These are phyloP conservation scores for Mycena olivaceomarginata DNA, from an alignment of 768 basidiomycete genomes.

Conservation along the genomic window DNA sequence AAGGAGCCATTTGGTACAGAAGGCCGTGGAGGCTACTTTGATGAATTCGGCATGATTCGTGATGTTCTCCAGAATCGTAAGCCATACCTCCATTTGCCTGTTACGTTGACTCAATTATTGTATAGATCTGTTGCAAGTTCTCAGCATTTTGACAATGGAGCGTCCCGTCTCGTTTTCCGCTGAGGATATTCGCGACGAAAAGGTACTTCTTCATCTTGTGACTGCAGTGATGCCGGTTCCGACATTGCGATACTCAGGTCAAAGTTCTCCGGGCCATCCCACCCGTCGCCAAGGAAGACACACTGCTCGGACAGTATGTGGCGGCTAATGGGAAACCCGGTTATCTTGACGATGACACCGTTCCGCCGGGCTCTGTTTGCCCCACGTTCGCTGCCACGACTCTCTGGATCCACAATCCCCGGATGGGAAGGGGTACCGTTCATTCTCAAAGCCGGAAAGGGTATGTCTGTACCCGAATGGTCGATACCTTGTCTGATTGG, in stretches of 20 bases:
- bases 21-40: constrained; percentile 99
- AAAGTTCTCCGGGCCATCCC: constrained; percentile 96
- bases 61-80: constrained; percentile 98
- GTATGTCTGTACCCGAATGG: constrained; percentile 62
- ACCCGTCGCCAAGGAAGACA: constrained; percentile 84
- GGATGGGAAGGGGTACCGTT: constrained; percentile 99
- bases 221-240: constrained; percentile 8
- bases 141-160: constrained; percentile 98
- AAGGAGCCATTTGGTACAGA: constrained; percentile 99
- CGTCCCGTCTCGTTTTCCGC: constrained; percentile 97
- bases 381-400: constrained; percentile 96
- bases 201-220: constrained; percentile 71
- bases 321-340: constrained; percentile 95
- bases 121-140: constrained; percentile 94
- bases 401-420: constrained; percentile 94
- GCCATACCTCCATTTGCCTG: constrained; percentile 57
- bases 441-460: constrained; percentile 98
- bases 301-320: constrained; percentile 96
- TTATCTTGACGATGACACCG: constrained; percentile 98
- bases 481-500: constrained; percentile 39
- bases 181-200: constrained; percentile 99
- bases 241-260: constrained; percentile 73
- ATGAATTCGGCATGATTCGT: constrained; percentile 99
- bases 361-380: constrained; percentile 93
- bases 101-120: constrained; percentile 18